A percentile compares a stretch with the other conserved stretches of the same genome.
Evolutionary conservation across 306 rosid species (phyloP).

Genomic region (Cicer yamashitae): DNA sequence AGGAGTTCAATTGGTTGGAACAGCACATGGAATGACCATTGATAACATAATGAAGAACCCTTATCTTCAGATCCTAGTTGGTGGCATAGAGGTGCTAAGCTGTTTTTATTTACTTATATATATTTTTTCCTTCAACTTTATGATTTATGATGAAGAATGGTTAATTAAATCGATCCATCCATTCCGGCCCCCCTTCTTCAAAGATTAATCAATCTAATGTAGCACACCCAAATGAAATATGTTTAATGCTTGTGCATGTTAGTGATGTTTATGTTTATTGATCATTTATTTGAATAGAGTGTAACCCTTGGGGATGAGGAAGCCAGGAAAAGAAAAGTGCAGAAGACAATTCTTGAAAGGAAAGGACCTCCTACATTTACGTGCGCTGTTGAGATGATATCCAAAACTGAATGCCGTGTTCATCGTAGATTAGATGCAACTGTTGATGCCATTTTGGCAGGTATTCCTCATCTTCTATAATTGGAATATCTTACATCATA

Average conservation of each 20-base stretch:
- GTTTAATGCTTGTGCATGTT: slow-evolving; percentile 32
- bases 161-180: not conserved
- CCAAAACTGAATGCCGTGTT: slow-evolving; percentile 88
- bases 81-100: slow-evolving; percentile 87
- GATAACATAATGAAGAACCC: slow-evolving; percentile 90
- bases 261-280: slow-evolving; percentile 41
- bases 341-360: slow-evolving; percentile 99
- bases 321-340: slow-evolving; percentile 95
- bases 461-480: slow-evolving; percentile 49
- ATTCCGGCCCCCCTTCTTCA: not conserved
- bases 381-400: slow-evolving; percentile 97
- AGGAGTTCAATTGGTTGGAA: slow-evolving; percentile 98
- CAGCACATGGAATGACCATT: slow-evolving; percentile 95
- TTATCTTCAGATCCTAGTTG: slow-evolving; percentile 91
- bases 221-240: slow-evolving; percentile 31
- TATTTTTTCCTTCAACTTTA: slow-evolving; percentile 20
- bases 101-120: slow-evolving; percentile 26
- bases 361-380: slow-evolving; percentile 93
- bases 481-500: slow-evolving; percentile 25
- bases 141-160: slow-evolving; percentile 25
- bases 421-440: slow-evolving; percentile 97
- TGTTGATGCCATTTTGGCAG: slow-evolving; percentile 94
- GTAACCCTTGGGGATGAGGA: slow-evolving; percentile 99
- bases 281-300: slow-evolving; percentile 68
- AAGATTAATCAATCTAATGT: slow-evolving; percentile 14